Percentiles rank a stretch among this genome's conserved stretches.
phyloP scores from a whole-genome alignment of 495 filamentous ascomycete genomes.

The Cudoniella acicularis region DNA sequence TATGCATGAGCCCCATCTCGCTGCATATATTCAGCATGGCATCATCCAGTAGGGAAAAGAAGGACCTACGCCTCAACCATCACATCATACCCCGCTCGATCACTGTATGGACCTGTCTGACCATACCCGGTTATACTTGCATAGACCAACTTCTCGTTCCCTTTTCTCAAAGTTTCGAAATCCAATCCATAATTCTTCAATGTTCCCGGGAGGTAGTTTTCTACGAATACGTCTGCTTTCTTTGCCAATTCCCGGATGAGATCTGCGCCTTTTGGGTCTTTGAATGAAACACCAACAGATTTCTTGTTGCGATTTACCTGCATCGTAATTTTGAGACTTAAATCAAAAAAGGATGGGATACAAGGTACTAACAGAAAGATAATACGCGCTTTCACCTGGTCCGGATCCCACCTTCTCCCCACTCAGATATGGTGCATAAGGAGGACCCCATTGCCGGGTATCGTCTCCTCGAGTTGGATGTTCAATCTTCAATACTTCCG shows the following conservation, averaged over 20 bases:
- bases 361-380: constrained; percentile 60
- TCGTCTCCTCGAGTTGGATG: constrained; percentile 88
- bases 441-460: constrained; percentile 91
- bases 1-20: constrained; percentile 96
- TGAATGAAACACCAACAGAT: constrained; percentile 84
- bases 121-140: constrained; percentile 64
- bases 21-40: background rate
- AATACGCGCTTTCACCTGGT: constrained; percentile 94
- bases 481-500: constrained; percentile 93
- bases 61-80: constrained; percentile 76
- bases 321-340: background rate
- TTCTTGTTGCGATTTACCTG: constrained; percentile 93
- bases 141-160: constrained; percentile 71
- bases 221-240: constrained; percentile 85
- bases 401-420: constrained; percentile 35
- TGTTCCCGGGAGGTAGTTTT: constrained; percentile 89
- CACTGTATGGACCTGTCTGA: constrained; percentile 85
- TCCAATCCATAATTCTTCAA: constrained; percentile 86
- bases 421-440: constrained; percentile 70
- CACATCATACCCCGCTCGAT: constrained; percentile 90
- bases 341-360: background rate
- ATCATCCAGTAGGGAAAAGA: background rate
- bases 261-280: constrained; percentile 72
- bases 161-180: constrained; percentile 66
- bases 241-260: constrained; percentile 79